phyloP scores from a whole-genome alignment of 2,329 filamentous ascomycete genomes.

The Rutstroemia sp. region DNA sequence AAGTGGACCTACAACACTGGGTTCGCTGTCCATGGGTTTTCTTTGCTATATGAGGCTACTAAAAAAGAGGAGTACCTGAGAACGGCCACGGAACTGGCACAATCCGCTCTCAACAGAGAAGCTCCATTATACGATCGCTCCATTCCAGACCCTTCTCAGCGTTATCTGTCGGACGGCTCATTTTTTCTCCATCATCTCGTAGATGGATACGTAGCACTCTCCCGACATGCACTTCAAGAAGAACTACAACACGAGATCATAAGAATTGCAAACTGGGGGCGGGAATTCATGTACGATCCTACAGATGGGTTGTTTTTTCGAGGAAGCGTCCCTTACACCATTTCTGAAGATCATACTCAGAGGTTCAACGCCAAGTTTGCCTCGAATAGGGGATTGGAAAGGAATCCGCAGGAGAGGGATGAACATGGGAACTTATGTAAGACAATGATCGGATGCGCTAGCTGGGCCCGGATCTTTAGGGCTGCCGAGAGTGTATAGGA shows the following conservation, averaged over 20 bases:
- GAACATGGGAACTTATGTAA: conserved; percentile 18
- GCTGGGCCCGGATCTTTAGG: conserved; percentile 16
- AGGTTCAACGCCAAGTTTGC: conserved; percentile 15
- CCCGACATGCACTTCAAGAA: conserved; percentile 6
- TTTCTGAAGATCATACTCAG: conserved; percentile 10
- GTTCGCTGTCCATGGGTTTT: conserved; percentile 19
- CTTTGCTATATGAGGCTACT: conserved; percentile 12
- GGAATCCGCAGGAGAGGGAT: conserved; percentile 16
- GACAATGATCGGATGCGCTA: conserved; percentile 17
- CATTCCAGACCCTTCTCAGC: neutral
- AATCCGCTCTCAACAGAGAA: conserved; percentile 13
- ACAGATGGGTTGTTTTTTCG: conserved; percentile 16
- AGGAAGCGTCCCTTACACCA: conserved; percentile 16
- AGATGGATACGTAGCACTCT: conserved; percentile 15
- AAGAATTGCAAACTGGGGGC: conserved; percentile 15
- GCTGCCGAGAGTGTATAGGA: conserved; percentile 6
- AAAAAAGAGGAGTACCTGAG: conserved; percentile 7
- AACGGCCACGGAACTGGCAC: conserved; percentile 12
- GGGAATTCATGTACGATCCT: conserved; percentile 16
- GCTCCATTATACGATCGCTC: conserved; percentile 13
- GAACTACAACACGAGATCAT: conserved; percentile 9
- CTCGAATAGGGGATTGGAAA: conserved; percentile 4
- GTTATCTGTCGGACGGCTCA: conserved; percentile 19
- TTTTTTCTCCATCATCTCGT: conserved; percentile 20
- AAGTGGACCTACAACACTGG: conserved; percentile 21